Percentiles rank a stretch among this genome's conserved stretches.
These are phyloP conservation scores for Psilocybe azurescens DNA, from an alignment of 768 basidiomycete genomes.

Conservation along the genomic window DNA sequence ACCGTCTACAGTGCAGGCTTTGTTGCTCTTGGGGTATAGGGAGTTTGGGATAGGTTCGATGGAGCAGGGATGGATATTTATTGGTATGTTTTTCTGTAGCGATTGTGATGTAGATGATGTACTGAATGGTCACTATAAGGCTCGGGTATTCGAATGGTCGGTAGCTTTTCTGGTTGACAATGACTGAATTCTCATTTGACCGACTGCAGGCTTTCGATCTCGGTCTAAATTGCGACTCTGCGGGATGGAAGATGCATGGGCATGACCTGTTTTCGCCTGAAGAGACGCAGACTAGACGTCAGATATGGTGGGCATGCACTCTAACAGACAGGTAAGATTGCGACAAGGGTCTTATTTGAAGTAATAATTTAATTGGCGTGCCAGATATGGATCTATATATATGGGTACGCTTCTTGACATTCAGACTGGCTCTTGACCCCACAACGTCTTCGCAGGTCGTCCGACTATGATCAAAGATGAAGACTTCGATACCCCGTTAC, in stretches of 20 bases:
- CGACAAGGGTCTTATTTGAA: not conserved
- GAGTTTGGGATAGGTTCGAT: slow-evolving; percentile 86
- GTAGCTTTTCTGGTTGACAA: not conserved
- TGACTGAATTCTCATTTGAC: slow-evolving; percentile 6
- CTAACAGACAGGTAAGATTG: slow-evolving; percentile 68
- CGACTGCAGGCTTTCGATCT: slow-evolving; percentile 71
- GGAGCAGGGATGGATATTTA: slow-evolving; percentile 88
- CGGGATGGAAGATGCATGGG: slow-evolving; percentile 72
- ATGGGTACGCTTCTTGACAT: slow-evolving; percentile 52
- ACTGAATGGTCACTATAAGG: slow-evolving; percentile 17
- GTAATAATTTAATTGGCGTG: not conserved
- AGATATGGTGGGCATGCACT: slow-evolving; percentile 83
- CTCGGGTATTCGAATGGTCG: slow-evolving; percentile 38
- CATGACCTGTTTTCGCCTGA: slow-evolving; percentile 63
- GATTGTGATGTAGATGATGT: slow-evolving; percentile 8
- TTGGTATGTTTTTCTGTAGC: slow-evolving; percentile 47
- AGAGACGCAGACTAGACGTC: slow-evolving; percentile 74
- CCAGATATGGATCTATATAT: slow-evolving; percentile 70
- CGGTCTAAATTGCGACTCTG: slow-evolving; percentile 80
- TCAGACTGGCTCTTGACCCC: slow-evolving; percentile 15
- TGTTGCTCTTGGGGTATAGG: slow-evolving; percentile 79
- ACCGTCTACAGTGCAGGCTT: slow-evolving; percentile 79
- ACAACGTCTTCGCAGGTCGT: slow-evolving; percentile 48
- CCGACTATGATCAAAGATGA: slow-evolving; percentile 70
- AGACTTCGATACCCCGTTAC: slow-evolving; percentile 73